phyloP scores from a whole-genome alignment of 495 filamentous ascomycete species.

The Penicillium parvum region DNA sequence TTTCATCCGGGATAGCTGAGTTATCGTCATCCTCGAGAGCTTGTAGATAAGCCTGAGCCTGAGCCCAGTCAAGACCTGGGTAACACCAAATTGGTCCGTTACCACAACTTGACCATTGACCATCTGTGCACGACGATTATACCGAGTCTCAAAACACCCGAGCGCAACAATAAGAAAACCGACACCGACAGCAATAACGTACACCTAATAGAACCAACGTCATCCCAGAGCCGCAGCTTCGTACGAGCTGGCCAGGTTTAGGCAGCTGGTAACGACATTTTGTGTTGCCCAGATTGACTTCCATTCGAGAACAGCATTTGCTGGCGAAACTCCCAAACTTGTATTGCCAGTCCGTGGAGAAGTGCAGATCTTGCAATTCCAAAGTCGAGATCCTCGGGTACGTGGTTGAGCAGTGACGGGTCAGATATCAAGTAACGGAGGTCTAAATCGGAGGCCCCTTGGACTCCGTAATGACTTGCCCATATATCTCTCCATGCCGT shows the following conservation, averaged over 20 bases:
- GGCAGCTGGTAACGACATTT: slow-evolving; percentile 26
- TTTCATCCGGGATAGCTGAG: slow-evolving; percentile 9
- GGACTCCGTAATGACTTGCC: slow-evolving; percentile 20
- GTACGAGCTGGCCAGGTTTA: slow-evolving; percentile 31
- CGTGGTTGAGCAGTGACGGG: slow-evolving; percentile 10
- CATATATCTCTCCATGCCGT: slow-evolving; percentile 48
- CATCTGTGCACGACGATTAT: slow-evolving; percentile 19
- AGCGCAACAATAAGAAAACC: slow-evolving; percentile 31
- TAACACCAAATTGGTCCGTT: slow-evolving; percentile 38
- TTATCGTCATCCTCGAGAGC: slow-evolving; percentile 3
- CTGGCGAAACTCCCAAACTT: slow-evolving; percentile 25
- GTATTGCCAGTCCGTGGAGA: slow-evolving; percentile 20
- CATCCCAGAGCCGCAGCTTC: slow-evolving; percentile 29
- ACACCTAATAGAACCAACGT: slow-evolving; percentile 41
- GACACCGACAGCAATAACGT: slow-evolving; percentile 24
- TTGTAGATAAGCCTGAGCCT: slow-evolving; percentile 9
- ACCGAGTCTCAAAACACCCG: slow-evolving; percentile 28
- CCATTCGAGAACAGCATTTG: slow-evolving; percentile 15
- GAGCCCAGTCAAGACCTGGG: slow-evolving; percentile 16
- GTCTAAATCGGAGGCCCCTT: slow-evolving; percentile 2
- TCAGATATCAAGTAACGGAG: slow-evolving; percentile 17
- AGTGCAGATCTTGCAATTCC: slow-evolving; percentile 45
- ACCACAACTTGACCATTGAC: slow-evolving; percentile 26
- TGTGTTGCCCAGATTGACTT: slow-evolving; percentile 26
- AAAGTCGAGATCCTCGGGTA: slow-evolving; percentile 34